Percentiles rank a stretch among this genome's conserved stretches.
Conservation (phyloP, 163 green algal genomes). For the Scenedesmus sp. region DNA sequence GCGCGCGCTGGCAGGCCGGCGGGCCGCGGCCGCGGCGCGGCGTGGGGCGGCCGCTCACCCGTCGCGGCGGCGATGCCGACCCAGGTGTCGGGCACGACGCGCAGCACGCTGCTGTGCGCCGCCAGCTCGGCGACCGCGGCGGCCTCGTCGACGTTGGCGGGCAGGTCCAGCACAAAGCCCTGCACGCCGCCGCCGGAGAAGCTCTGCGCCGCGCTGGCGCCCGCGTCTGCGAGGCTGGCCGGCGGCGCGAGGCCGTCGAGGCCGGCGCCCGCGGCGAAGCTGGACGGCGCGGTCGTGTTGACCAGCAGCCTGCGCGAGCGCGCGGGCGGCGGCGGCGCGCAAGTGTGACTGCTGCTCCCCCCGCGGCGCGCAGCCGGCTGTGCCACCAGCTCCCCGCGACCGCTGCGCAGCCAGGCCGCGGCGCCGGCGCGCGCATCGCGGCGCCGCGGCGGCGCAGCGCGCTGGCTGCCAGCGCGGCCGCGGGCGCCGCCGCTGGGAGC, state of each 20-base stretch:
- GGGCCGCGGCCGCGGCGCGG: too few species aligned
- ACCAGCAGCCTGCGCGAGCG: conserved; percentile 12
- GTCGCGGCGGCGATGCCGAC: conserved; percentile 26
- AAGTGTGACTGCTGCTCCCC: too few species aligned
- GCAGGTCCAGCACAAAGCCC: conserved; percentile 30
- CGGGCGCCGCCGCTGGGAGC: not conserved
- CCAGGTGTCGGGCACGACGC: conserved; percentile 21
- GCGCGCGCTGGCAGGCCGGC: too few species aligned
- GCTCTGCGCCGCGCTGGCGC: not conserved
- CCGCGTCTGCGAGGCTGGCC: conserved; percentile 20
- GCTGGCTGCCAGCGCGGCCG: not conserved
- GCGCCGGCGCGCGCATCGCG: too few species aligned
- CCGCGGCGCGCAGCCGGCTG: too few species aligned
- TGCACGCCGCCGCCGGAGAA: not conserved
- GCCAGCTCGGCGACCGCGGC: conserved; percentile 14
- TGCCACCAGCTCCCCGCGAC: too few species aligned
- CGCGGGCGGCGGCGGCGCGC: too few species aligned
- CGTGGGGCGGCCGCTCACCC: too few species aligned
- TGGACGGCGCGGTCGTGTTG: not conserved
- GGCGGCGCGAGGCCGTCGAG: not conserved
- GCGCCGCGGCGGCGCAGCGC: too few species aligned
- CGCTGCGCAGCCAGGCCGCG: too few species aligned
- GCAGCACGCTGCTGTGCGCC: conserved; percentile 1
- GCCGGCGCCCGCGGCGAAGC: not conserved
- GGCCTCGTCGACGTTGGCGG: conserved; percentile 4